Evolutionary conservation across 352 stramenopile species (phyloP), one percentile per base, ranked within the genome.

Genomic region (Phytophthora pluvialis): DNA sequence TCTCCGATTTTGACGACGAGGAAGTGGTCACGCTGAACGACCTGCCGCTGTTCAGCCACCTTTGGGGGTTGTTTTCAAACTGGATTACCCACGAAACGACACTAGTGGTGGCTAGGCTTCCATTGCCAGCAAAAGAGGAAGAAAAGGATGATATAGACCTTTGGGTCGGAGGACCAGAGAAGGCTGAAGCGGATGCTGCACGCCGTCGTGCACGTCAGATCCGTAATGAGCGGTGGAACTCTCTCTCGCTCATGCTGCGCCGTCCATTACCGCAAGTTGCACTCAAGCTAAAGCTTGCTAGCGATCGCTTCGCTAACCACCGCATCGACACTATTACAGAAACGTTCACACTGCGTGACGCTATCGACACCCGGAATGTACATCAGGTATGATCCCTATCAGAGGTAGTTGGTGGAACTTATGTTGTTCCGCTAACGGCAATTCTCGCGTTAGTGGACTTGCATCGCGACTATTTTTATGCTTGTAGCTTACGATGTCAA

Each of bases 31-130:
- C 77, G 46, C 66, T 89, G 21, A 83, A 90, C 35, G 80, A 91
- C 62, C 53, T 92, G 13, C 79, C 84, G 25, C 64, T 88, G 1
- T 91, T 91, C 25, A 81, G 79, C 71, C 88, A 91, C 45, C 62
- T 92, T 5, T 92, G 86, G 86, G 73, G 81, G 4, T 72, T 92
- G 38, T 74, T 92, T 21, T 90, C 83, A 3, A 56, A 48, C 28
- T 91, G 84, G 88, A 80, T 89, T 49, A 91, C 81, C 7, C 80
- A 92, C 39, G 77, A 91, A 28, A 92, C 86, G 4, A 89, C 68
- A 5, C 51, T 93, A 12, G 15, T 90, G 3, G 80, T 90, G 35
- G 72, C 81, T 25, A 60, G 72, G 13, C 57, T 70, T 5, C 69
- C 78, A 10, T 7, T 85, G 21, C 50, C 63, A 25, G 49, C 66